These are phyloP conservation scores for Podospora fimiseda DNA, from an alignment of 495 filamentous ascomycete genomes.

Conservation along the genomic window DNA sequence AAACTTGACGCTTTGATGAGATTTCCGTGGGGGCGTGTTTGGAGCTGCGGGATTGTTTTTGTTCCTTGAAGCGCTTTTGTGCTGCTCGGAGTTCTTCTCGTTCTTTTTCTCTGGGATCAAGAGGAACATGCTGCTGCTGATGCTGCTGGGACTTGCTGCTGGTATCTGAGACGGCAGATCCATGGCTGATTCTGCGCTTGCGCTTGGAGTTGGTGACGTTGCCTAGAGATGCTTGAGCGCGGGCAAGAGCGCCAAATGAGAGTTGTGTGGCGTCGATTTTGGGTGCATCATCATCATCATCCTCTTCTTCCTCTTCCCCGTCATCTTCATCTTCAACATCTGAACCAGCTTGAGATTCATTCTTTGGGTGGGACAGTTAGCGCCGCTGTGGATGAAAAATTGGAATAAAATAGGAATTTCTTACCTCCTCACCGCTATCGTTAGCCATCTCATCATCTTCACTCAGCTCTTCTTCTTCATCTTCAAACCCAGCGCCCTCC, in stretches of 20 bases:
- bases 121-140: too few relatives aligned
- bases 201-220: slow-evolving; percentile 24
- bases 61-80: slow-evolving; percentile 25
- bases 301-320: slow-evolving; percentile 23
- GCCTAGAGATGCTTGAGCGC: slow-evolving; percentile 66
- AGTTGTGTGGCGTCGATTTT: slow-evolving; percentile 43
- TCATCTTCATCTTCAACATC: slow-evolving; percentile 22
- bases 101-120: too few relatives aligned
- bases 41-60: slow-evolving; percentile 45
- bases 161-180: slow-evolving; percentile 9
- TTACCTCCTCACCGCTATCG: slow-evolving; percentile 17
- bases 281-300: slow-evolving; percentile 34
- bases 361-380: too few relatives aligned
- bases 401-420: background rate
- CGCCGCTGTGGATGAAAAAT: too few relatives aligned
- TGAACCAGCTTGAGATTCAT: slow-evolving; percentile 20
- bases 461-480: slow-evolving; percentile 24
- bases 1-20: slow-evolving; percentile 74
- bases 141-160: slow-evolving; percentile 3
- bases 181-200: slow-evolving; percentile 7
- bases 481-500: slow-evolving; percentile 29
- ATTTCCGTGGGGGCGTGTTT: slow-evolving; percentile 85
- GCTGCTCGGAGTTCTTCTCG: background rate
- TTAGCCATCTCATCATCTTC: slow-evolving; percentile 21
- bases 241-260: slow-evolving; percentile 82